Conservation (phyloP, 257 asterid species). For the Salvia hispanica region DNA sequence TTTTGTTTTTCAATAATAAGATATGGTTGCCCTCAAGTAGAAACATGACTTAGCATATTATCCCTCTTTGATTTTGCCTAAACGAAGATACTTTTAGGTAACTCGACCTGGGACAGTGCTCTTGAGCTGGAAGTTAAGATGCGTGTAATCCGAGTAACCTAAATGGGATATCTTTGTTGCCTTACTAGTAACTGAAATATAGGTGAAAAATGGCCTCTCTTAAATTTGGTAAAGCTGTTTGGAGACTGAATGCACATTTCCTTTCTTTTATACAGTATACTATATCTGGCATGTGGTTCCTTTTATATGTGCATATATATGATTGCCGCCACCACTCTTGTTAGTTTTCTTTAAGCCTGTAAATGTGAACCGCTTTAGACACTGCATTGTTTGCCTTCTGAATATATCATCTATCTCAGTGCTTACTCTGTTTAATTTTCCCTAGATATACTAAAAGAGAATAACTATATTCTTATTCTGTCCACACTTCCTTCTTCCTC, state of each 20-base stretch:
- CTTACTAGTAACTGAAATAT: not conserved
- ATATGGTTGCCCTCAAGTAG: not conserved
- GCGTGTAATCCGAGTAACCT: not conserved
- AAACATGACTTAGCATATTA: not conserved
- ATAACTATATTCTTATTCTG: not conserved
- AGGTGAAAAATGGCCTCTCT: not conserved
- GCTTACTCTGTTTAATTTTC: not conserved
- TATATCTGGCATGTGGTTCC: not conserved
- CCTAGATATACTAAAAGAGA: not conserved
- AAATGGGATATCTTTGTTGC: not conserved
- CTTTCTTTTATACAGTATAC: not conserved
- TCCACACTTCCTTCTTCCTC: conserved; percentile 10
- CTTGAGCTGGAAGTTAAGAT: not conserved
- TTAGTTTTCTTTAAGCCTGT: not conserved
- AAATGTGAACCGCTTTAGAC: not conserved
- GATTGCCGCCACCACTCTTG: not conserved
- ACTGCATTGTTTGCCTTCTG: not conserved
- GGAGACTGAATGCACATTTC: conserved; percentile 7
- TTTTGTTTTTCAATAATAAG: not conserved
- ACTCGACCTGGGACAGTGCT: not conserved
- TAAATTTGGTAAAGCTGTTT: not conserved
- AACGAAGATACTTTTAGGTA: conserved; percentile 9
- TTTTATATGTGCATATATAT: not conserved
- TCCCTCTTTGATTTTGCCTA: not conserved
- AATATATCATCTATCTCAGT: not conserved